Percentiles rank a stretch among this genome's conserved stretches.
Conservation (phyloP, 805 yeast genomes). For the Monosporozyma aquatica region DNA sequence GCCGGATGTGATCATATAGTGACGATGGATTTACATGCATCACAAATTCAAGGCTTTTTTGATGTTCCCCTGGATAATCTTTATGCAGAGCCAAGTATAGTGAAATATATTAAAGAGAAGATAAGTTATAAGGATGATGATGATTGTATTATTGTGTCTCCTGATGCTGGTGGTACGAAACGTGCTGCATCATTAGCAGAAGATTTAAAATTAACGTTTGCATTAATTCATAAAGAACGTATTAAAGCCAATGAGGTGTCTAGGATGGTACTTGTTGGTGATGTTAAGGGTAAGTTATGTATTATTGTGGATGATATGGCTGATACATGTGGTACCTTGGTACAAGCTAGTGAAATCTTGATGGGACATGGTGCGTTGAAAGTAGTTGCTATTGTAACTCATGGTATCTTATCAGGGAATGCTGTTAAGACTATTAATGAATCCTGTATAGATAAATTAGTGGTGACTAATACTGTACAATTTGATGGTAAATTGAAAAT, state of each 20-base stretch:
- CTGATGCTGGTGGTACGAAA: conserved; percentile 88
- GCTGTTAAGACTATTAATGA: conserved; percentile 64
- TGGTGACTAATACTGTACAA: conserved; percentile 76
- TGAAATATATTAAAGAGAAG: conserved; percentile 60
- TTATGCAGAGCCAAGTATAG: conserved; percentile 76
- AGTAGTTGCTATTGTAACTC: conserved; percentile 76
- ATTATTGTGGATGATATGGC: conserved; percentile 83
- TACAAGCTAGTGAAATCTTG: conserved; percentile 70
- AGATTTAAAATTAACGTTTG: conserved; percentile 66
- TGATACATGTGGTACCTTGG: conserved; percentile 79
- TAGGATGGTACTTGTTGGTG: conserved; percentile 79
- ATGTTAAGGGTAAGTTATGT: conserved; percentile 66
- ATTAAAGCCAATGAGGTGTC: conserved; percentile 76
- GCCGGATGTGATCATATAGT: conserved; percentile 83
- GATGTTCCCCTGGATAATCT: conserved; percentile 75
- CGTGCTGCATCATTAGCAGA: conserved; percentile 80
- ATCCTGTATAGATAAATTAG: conserved; percentile 56
- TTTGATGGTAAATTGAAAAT: conserved; percentile 49
- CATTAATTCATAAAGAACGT: conserved; percentile 76
- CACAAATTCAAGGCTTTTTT: conserved; percentile 80
- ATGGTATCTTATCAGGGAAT: conserved; percentile 67
- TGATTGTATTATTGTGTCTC: conserved; percentile 69
- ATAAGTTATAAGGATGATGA: conserved; percentile 42
- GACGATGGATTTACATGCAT: conserved; percentile 79
- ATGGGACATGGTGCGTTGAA: conserved; percentile 57